These are phyloP conservation scores for Eutypa lata DNA, from an alignment of 2,329 filamentous ascomycete genomes.

Conservation along the genomic window DNA sequence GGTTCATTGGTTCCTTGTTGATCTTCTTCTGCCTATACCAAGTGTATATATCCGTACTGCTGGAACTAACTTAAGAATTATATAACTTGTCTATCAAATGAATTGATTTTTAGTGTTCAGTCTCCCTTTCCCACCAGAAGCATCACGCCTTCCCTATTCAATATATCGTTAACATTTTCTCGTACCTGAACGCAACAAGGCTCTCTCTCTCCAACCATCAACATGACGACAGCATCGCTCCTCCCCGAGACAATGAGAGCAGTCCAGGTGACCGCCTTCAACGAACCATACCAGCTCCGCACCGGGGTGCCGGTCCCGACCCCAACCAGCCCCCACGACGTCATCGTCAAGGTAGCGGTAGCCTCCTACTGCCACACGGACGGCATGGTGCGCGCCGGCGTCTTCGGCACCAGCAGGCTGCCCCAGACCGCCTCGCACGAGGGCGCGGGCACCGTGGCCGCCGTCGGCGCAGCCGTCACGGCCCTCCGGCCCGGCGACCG, in stretches of 20 bases:
- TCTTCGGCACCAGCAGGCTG: conserved; percentile 41
- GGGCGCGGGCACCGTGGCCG: conserved; percentile 52
- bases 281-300: conserved; percentile 53
- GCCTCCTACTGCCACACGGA: conserved; percentile 64
- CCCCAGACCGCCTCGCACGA: conserved; percentile 57
- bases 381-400: conserved; percentile 49
- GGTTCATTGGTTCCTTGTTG: too few species aligned
- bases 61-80: too few species aligned
- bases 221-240: not conserved
- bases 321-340: conserved; percentile 48
- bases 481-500: conserved; percentile 48
- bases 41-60: too few species aligned
- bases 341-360: conserved; percentile 59
- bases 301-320: conserved; percentile 46
- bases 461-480: conserved; percentile 38
- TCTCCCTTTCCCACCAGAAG: too few species aligned
- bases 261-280: conserved; percentile 37
- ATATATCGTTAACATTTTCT: too few species aligned
- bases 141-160: too few species aligned
- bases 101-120: too few species aligned
- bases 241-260: conserved; percentile 24
- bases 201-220: not conserved
- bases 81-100: too few species aligned
- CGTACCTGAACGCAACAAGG: too few species aligned
- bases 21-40: too few species aligned